These are phyloP conservation scores for Boletus semigastroideus DNA, from an alignment of 1,284 basidiomycete species.

Conservation along the genomic window DNA sequence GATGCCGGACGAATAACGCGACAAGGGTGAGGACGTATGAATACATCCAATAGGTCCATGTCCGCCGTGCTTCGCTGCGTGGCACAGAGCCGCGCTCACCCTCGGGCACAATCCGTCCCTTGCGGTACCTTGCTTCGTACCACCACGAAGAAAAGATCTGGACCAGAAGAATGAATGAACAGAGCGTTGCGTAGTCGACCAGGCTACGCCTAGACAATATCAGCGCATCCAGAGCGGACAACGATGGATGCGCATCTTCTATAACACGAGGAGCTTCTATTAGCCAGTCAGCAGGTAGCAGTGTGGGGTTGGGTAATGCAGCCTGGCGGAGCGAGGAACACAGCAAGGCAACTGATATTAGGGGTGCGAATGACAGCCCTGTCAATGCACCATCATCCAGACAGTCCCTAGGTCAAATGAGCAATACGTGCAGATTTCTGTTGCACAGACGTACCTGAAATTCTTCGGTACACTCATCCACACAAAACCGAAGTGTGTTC, in stretches of 20 bases:
- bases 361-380: conserved; percentile 74
- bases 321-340: conserved; percentile 47
- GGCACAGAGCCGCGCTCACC: conserved; percentile 74
- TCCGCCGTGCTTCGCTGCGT: conserved; percentile 63
- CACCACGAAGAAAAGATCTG: conserved; percentile 77
- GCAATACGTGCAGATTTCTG: conserved; percentile 1
- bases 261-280: conserved; percentile 67
- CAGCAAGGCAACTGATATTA: conserved; percentile 70
- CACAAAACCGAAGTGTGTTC: conserved; percentile 63
- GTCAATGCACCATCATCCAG: conserved; percentile 83
- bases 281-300: conserved; percentile 64
- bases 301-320: conserved; percentile 24
- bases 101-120: conserved; percentile 45
- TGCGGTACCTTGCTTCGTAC: conserved; percentile 57
- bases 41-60: conserved; percentile 64
- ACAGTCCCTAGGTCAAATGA: conserved; percentile 55
- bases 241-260: conserved; percentile 38
- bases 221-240: conserved; percentile 60
- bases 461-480: conserved; percentile 92
- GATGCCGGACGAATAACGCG: conserved; percentile 48
- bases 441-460: conserved; percentile 56
- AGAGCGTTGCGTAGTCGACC: conserved; percentile 76
- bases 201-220: conserved; percentile 71
- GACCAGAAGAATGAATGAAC: conserved; percentile 73
- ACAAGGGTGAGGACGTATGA: conserved; percentile 50